These are phyloP conservation scores for Adansonia madagascariensis DNA, from an alignment of 441 rosid genomes.

Conservation along the genomic window DNA sequence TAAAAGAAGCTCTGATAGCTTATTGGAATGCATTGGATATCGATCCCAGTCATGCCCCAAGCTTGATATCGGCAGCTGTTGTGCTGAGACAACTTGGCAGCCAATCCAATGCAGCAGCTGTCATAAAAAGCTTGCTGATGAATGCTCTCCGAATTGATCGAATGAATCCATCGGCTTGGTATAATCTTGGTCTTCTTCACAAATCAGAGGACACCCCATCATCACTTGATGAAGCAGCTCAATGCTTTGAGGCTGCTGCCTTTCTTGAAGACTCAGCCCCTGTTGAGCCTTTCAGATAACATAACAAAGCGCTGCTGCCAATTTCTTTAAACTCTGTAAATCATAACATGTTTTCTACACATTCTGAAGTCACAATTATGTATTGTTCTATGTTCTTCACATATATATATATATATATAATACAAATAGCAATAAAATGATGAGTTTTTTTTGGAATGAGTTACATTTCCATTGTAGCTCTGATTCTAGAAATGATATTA, in stretches of 20 bases:
- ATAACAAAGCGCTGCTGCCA: conserved; percentile 25
- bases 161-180: conserved; percentile 75
- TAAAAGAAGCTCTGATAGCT: conserved; percentile 61
- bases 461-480: neutral
- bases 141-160: conserved; percentile 72
- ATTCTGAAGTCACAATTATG: neutral
- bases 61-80: conserved; percentile 67
- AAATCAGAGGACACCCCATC: conserved; percentile 52
- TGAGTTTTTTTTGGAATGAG: neutral
- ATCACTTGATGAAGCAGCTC: conserved; percentile 63
- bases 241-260: conserved; percentile 77
- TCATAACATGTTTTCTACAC: neutral
- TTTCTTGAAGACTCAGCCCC: conserved; percentile 71
- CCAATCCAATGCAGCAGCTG: conserved; percentile 39
- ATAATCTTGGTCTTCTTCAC: conserved; percentile 70
- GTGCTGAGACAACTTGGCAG: conserved; percentile 50
- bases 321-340: conserved; percentile 19
- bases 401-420: neutral
- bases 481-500: neutral
- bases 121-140: conserved; percentile 64
- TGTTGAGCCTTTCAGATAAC: conserved; percentile 76
- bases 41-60: conserved; percentile 70
- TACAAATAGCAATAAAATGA: conserved; percentile 15
- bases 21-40: conserved; percentile 61
- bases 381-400: neutral